phyloP scores from a whole-genome alignment of 805 yeast species.

The Cyberlindnera xylosilytica region DNA sequence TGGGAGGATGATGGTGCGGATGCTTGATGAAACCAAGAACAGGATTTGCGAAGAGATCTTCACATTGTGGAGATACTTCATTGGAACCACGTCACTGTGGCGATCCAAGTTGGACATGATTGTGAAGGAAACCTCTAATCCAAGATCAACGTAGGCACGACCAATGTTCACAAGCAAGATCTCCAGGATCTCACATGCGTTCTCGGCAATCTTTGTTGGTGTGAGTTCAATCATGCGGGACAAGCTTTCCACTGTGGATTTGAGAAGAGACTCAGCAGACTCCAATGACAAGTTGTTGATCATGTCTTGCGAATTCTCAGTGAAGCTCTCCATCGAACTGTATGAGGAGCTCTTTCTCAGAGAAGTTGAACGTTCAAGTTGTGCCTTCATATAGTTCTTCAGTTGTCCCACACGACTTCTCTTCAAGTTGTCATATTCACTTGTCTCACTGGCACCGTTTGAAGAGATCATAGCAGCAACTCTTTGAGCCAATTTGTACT shows the following conservation, averaged over 20 bases:
- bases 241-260: constrained; percentile 71
- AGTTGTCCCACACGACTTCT: constrained; percentile 47
- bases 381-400: constrained; percentile 54
- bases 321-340: neutral
- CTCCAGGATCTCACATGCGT: constrained; percentile 64
- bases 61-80: constrained; percentile 48
- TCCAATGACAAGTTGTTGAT: constrained; percentile 32
- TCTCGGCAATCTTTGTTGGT: constrained; percentile 57
- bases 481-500: constrained; percentile 28
- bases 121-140: constrained; percentile 66
- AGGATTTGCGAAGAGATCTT: constrained; percentile 56
- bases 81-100: constrained; percentile 33
- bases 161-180: constrained; percentile 68
- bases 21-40: constrained; percentile 64
- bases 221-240: constrained; percentile 73
- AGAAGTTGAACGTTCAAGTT: constrained; percentile 30
- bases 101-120: constrained; percentile 37
- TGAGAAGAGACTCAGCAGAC: constrained; percentile 60
- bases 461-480: constrained; percentile 2
- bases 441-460: constrained; percentile 15
- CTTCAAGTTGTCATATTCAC: constrained; percentile 28
- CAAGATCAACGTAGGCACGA: constrained; percentile 67
- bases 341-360: neutral
- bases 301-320: constrained; percentile 18
- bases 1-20: constrained; percentile 73